Conservation (phyloP, 805 yeast genomes). For the Groenewaldozyma salmanticensis region DNA sequence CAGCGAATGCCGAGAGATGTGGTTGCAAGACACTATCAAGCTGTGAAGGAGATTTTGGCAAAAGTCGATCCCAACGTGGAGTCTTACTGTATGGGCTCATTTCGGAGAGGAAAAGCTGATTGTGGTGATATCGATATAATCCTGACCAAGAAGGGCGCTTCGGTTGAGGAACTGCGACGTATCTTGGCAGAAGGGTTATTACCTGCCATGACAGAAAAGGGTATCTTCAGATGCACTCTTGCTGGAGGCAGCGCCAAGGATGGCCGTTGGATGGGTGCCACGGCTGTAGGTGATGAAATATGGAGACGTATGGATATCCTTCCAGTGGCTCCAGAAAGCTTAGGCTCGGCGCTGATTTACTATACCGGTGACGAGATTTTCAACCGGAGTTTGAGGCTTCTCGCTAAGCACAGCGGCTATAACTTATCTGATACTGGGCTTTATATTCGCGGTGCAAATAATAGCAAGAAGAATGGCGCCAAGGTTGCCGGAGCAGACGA, state of each 20-base stretch:
- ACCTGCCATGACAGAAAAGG: conserved; percentile 19
- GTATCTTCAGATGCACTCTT: conserved; percentile 30
- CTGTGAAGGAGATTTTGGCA: conserved; percentile 22
- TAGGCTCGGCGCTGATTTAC: conserved; percentile 42
- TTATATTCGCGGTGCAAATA: conserved; percentile 15
- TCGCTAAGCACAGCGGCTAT: conserved; percentile 34
- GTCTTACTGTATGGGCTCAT: conserved; percentile 41
- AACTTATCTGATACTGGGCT: conserved; percentile 38
- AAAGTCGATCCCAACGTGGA: conserved; percentile 30
- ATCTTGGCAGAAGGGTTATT: conserved; percentile 20
- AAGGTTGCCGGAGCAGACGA: conserved; percentile 39
- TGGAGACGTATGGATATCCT: conserved; percentile 50
- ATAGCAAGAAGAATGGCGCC: conserved; percentile 10
- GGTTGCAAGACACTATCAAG: conserved; percentile 32
- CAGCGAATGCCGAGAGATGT: conserved; percentile 37
- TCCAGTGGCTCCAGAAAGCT: conserved; percentile 34
- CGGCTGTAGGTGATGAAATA: conserved; percentile 20
- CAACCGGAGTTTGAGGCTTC: conserved; percentile 37
- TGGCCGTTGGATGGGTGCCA: conserved; percentile 28
- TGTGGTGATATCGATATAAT: conserved; percentile 49
- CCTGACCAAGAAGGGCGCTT: conserved; percentile 29
- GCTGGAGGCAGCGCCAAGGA: conserved; percentile 18
- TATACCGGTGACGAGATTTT: conserved; percentile 47
- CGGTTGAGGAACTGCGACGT: conserved; percentile 18
- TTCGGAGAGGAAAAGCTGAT: conserved; percentile 36